Evolutionary conservation across 75 land plant species (phyloP).

Genomic region (Pinus taeda): DNA sequence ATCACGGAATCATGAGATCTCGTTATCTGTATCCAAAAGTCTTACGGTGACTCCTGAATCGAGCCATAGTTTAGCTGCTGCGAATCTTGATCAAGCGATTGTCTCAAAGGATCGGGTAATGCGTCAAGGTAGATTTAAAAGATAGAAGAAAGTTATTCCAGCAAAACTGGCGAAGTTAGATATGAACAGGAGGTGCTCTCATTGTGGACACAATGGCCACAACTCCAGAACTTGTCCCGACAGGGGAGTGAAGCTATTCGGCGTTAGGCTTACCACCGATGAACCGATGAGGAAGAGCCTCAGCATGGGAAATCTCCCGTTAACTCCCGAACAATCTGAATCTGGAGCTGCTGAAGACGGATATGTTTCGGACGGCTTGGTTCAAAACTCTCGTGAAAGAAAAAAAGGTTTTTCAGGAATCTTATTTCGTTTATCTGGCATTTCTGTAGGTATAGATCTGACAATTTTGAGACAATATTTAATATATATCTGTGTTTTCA

Average conservation of each 20-base stretch:
- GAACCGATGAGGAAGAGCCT: slow-evolving; percentile 71
- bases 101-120: neutral
- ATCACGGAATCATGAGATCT: too few species aligned
- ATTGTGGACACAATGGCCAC: slow-evolving; percentile 93
- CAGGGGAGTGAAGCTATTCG: slow-evolving; percentile 79
- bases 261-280: slow-evolving; percentile 70
- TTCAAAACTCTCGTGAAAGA: slow-evolving; percentile 39
- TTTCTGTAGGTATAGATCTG: neutral
- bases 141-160: neutral
- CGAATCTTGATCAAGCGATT: too few species aligned
- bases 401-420: slow-evolving; percentile 47
- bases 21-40: too few species aligned
- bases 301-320: slow-evolving; percentile 65
- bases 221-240: slow-evolving; percentile 85
- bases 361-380: slow-evolving; percentile 58
- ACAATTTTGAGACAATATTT: too few species aligned
- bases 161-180: slow-evolving; percentile 9
- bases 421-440: neutral
- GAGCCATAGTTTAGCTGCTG: too few species aligned
- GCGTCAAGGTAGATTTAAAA: neutral
- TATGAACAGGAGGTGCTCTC: slow-evolving; percentile 87
- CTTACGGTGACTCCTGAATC: too few species aligned
- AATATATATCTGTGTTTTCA: neutral
- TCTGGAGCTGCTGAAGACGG: slow-evolving; percentile 35
- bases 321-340: slow-evolving; percentile 15